Evolutionary conservation across 2,329 filamentous ascomycete genomes (phyloP), one percentile per base, ranked within the genome.

Genomic region (Monosporascus sp.): DNA sequence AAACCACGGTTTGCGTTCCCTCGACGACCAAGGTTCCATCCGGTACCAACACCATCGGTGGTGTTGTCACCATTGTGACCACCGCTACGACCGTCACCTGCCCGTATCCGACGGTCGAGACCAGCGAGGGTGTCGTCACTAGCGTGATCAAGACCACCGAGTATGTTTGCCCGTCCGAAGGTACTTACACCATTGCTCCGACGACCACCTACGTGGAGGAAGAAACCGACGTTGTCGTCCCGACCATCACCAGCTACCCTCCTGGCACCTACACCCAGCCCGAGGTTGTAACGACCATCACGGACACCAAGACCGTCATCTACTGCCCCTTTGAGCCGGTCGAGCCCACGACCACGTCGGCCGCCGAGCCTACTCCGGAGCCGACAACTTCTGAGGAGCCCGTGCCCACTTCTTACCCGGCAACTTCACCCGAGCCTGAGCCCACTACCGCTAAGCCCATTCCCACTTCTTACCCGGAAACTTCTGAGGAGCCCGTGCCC

Each of bases 261-360:
- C 84, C 88, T 49, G 88, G 87, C 60, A 89, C 83, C 65, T 92
- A 91, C 81, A 87, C 83, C 59, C 82, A 83, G 64, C 79, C 85
- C 49, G 81, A 82, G 68, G 75, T 82, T 63, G 78, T 82, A 50
- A 81, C 88, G 59, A 90, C 87, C 58, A 75, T 89, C 63, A 87
- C 83, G 60, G 79, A 83, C 73, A 89, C 84, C 59, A 77, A 79
- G 70, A 82, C 79, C 62, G 83, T 89, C 63, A 79, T 87, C 62
- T 79, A 83, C 76, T 90, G 88, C 81, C 87, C 88, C 57, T 87
- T 80, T 72, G 52, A 67, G 43, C 22, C 43, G 17, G 14, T 27
- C 60, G 61, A 65, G 48, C 62, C 71, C 37, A 63, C 22, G 22
- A 24, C 22, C 22, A 24, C 22, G 22, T 24, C 22, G 3, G 22